Conservation (phyloP, 2,329 filamentous ascomycete genomes). For the Pyrenophora teres region DNA sequence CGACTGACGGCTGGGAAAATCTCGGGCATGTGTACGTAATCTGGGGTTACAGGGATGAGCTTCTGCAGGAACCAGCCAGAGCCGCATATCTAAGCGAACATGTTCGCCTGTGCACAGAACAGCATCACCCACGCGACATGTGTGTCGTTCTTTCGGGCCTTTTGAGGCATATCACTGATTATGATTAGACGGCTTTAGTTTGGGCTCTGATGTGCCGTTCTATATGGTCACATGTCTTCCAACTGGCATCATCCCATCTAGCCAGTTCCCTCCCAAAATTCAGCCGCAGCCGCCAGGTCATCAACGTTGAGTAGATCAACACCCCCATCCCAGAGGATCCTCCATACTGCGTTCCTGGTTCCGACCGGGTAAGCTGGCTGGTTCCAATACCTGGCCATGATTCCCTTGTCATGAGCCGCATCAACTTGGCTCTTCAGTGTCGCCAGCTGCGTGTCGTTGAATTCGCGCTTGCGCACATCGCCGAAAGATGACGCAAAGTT, state of each 20-base stretch:
- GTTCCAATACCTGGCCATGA: conserved; percentile 67
- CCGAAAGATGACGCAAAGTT: conserved; percentile 53
- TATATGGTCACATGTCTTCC: neutral
- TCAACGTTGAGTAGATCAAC: conserved; percentile 68
- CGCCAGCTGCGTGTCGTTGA: conserved; percentile 57
- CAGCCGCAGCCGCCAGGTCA: conserved; percentile 59
- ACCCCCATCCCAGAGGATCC: conserved; percentile 60
- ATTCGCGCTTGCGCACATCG: conserved; percentile 40
- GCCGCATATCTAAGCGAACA: conserved; percentile 13
- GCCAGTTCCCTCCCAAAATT: conserved; percentile 45
- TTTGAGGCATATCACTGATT: neutral
- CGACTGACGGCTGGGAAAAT: conserved; percentile 28
- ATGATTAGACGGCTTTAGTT: no score
- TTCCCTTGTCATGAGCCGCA: conserved; percentile 60
- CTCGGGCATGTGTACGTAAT: conserved; percentile 19
- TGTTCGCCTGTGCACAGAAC: conserved; percentile 3
- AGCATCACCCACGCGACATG: neutral
- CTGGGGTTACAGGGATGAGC: conserved; percentile 23
- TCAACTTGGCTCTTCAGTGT: conserved; percentile 58
- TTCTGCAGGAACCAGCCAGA: conserved; percentile 22
- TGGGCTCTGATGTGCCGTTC: neutral
- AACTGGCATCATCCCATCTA: conserved; percentile 6
- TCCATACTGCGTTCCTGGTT: conserved; percentile 58
- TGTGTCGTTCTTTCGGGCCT: neutral
- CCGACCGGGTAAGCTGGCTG: conserved; percentile 61